phyloP scores from a whole-genome alignment of 331 rosid species.

The Acacia concinna region DNA sequence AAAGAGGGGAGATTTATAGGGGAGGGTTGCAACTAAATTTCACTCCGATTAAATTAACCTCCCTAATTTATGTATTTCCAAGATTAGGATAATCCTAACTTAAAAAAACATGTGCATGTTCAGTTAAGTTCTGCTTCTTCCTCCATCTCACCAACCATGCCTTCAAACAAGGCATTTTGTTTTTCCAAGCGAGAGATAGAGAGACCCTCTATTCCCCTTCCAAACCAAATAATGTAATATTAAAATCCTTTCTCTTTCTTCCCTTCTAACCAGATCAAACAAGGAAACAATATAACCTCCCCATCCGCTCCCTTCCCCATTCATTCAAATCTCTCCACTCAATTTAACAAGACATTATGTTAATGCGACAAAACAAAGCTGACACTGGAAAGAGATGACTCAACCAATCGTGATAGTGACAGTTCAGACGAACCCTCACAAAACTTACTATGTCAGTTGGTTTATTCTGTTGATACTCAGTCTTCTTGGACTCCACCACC shows the following conservation, averaged over 20 bases:
- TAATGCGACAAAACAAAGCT: neutral
- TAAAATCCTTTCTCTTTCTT: neutral
- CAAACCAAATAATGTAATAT: neutral
- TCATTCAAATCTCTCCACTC: neutral
- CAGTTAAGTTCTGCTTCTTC: neutral
- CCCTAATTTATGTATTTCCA: neutral
- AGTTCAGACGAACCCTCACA: slow-evolving; percentile 16
- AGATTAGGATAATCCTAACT: neutral
- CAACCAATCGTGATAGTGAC: neutral
- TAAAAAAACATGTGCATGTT: neutral
- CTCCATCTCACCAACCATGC: neutral
- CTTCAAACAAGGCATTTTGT: neutral
- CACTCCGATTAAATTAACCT: neutral
- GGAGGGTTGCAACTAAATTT: neutral
- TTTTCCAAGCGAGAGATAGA: neutral
- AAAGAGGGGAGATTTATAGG: neutral
- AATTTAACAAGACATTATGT: neutral
- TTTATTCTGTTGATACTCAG: slow-evolving; percentile 75
- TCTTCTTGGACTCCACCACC: slow-evolving; percentile 84
- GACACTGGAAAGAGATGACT: neutral
- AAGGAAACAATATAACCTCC: neutral
- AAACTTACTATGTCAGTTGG: slow-evolving; percentile 83
- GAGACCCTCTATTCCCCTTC: neutral
- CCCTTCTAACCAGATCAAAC: neutral
- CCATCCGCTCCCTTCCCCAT: neutral